Evolutionary conservation across 306 rosid species (phyloP), one percentile per base, ranked within the genome.

Genomic region (Fragaria iinumae): DNA sequence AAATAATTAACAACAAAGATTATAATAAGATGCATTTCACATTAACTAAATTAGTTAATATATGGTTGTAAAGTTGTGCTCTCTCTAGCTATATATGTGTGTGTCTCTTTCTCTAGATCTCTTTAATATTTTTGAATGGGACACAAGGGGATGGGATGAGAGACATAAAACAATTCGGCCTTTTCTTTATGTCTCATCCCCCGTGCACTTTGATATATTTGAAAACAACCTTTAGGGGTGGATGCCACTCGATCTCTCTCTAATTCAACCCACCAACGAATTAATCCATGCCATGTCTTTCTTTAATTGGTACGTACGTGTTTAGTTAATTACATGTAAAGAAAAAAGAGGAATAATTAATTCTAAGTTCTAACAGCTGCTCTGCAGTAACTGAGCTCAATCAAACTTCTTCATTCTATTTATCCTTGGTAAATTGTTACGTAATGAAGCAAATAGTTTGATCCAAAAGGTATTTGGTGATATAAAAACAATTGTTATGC

Each of bases 121-220:
- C 39, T 57, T 39, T 3, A 14, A 41, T 57, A 72, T 39, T 9
- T 8, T 25, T 16, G 25, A 56, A 8, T 14, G 41, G 2, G 76
- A 73, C 76, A 53, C 34, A 36, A 52, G 8, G 34, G 64, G 20
- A 53, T 50, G 76, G 65, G 66, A 53, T 71, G 6, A 11, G 47
- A 50, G 36, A 72, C 34, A 11, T 14, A 14, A 55, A 14, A 55
- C 36, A 38, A 53, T 36, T 20, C 66, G 7, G 6, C 76, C 25
- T 50, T 23, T n/a, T 53, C 20, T 32, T 5, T 25, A 11, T 27
- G 16, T 25, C 38, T 25, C 74, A 27, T 12, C 36, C 36, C 17
- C 75, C 29, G 47, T 32, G 20, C 49, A 53, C 9, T 17, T 20
- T 36, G 50, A 27, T n/a, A 18, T 71, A 52, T 32, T 53, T 52